Evolutionary conservation across 768 basidiomycete genomes (phyloP), one percentile per base, ranked within the genome.

Genomic region (Rhizopogon salebrosus): DNA sequence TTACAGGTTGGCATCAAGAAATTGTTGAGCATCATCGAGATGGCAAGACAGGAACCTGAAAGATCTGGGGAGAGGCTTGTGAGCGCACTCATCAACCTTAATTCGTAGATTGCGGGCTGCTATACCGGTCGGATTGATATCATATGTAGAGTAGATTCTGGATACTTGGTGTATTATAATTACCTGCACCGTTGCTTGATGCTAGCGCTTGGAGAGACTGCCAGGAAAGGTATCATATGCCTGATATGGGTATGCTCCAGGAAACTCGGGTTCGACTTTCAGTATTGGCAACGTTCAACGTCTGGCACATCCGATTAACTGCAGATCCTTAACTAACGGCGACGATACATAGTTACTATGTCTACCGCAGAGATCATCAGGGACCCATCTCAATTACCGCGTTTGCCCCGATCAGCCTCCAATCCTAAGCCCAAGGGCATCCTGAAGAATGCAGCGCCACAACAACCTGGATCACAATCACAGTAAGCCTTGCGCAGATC

Each of bases 1-100:
- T 59, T 94, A 59, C 82, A 86, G 57, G 87, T 98, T 42, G 97
- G 97, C 0, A 84, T 99, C 62, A 98, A 98, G 83, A 94, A 90
- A 71, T 63, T 99, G 67, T 68, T 99, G 64, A 92, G 85, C 54
- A 78, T 89, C 51, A 78, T 95, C 18, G 97, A 99, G 77, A 98
- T 97, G 95, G 91, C 95, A 43, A 79, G 95, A 62, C 97, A 98
- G 72, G 95, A 97, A 63, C 92, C 92, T 1, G 85, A 90, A 46
- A 85, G 83, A 56, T 87, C 84, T 14, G 89, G 82, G 26, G 83
- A 86, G 62, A 76, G 90, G 54, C 68, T 93, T 54, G 78, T 77
- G 52, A 76, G 74, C 42, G 83, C 81, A 35, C 66, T 92, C 51
- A 76, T 89, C 73, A 83, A 77, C 9, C 62, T 87, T 7, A 46